These are phyloP conservation scores for Murraya paniculata DNA, from an alignment of 345 rosid genomes.

Conservation along the genomic window DNA sequence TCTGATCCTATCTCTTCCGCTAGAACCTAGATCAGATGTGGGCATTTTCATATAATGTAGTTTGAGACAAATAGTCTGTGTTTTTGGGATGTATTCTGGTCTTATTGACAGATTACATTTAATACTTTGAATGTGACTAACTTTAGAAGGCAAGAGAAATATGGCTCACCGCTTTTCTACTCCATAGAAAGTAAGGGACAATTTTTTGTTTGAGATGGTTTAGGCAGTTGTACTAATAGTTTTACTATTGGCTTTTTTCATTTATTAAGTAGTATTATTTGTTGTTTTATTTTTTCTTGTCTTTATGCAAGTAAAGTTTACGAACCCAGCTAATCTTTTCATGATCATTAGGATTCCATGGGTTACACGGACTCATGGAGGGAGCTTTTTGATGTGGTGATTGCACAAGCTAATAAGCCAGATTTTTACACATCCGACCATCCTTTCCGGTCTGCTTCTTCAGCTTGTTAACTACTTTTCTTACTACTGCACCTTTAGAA, in stretches of 20 bases:
- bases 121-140: not conserved
- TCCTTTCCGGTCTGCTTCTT: conserved; percentile 73
- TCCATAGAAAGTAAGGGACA: not conserved
- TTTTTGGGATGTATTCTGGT: not conserved
- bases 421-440: conserved; percentile 90
- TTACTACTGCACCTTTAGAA: not conserved
- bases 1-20: not conserved
- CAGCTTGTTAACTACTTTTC: conserved; percentile 5
- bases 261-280: conserved; percentile 5
- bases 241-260: not conserved
- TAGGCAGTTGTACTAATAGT: not conserved
- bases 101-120: not conserved
- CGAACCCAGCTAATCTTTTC: conserved; percentile 13
- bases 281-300: not conserved
- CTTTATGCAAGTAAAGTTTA: not conserved
- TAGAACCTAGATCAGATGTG: not conserved
- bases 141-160: not conserved
- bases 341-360: conserved; percentile 57
- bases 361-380: conserved; percentile 74
- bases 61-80: not conserved
- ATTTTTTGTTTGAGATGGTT: not conserved
- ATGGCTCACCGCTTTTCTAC: not conserved
- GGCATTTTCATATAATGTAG: not conserved
- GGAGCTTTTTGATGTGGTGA: conserved; percentile 93
- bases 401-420: conserved; percentile 95